Percentiles rank a stretch among this genome's conserved stretches.
phyloP scores from a whole-genome alignment of 176 grass and related monocot species.

The Oryza brachyantha region DNA sequence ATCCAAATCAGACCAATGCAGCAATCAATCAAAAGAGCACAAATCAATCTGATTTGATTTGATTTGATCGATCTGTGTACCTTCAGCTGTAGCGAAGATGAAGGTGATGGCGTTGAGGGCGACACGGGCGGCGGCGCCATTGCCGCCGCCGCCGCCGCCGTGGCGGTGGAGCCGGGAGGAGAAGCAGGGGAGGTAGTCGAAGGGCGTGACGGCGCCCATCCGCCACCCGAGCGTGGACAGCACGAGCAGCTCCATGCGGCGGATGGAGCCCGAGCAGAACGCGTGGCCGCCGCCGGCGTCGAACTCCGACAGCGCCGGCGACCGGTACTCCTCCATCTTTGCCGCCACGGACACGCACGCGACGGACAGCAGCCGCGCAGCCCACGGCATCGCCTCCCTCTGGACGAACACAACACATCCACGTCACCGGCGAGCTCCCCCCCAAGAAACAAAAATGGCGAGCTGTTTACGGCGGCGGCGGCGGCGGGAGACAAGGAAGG shows the following conservation, averaged over 20 bases:
- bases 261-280: slow-evolving; percentile 58
- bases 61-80: slow-evolving; percentile 15
- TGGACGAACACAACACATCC: slow-evolving; percentile 40
- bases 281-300: slow-evolving; percentile 45
- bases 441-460: slow-evolving; percentile 21
- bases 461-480: slow-evolving; percentile 5
- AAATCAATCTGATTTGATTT: slow-evolving; percentile 23
- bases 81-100: slow-evolving; percentile 50
- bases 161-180: slow-evolving; percentile 45
- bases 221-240: slow-evolving; percentile 89
- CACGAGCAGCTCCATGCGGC: slow-evolving; percentile 89
- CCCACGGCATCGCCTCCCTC: slow-evolving; percentile 74
- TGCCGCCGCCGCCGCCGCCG: slow-evolving; percentile 24
- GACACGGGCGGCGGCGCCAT: slow-evolving; percentile 24
- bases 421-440: neutral
- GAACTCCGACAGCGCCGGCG: slow-evolving; percentile 71
- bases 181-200: slow-evolving; percentile 80
- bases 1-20: no score
- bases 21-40: neutral
- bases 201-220: slow-evolving; percentile 76
- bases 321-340: slow-evolving; percentile 86
- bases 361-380: slow-evolving; percentile 63
- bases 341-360: slow-evolving; percentile 89
- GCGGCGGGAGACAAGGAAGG: neutral
- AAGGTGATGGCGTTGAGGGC: slow-evolving; percentile 35